These are phyloP conservation scores for Incumbomyces lentus DNA, from an alignment of 2,329 filamentous ascomycete species.

Conservation along the genomic window DNA sequence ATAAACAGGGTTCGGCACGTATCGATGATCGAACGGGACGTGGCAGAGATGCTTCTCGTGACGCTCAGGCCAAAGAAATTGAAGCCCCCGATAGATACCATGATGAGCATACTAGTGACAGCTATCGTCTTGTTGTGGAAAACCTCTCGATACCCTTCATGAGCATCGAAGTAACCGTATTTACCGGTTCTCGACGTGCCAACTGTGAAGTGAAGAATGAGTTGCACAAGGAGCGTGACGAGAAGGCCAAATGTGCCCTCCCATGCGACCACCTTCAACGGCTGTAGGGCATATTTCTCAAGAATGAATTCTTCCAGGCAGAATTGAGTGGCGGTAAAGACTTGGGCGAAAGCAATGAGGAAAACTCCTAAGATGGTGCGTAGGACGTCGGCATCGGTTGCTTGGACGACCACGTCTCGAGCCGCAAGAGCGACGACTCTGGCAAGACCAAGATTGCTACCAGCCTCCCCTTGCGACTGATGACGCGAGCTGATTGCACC, in stretches of 20 bases:
- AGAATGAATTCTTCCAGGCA: constrained; percentile 92
- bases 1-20: constrained; percentile 97
- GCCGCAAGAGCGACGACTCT: constrained; percentile 23
- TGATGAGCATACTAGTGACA: constrained; percentile 75
- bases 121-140: constrained; percentile 59
- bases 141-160: constrained; percentile 75
- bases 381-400: constrained; percentile 46
- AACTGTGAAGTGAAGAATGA: constrained; percentile 65
- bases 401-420: constrained; percentile 30
- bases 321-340: constrained; percentile 95
- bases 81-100: constrained; percentile 98
- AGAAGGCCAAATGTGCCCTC: constrained; percentile 85
- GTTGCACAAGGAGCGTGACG: constrained; percentile 68
- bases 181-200: constrained; percentile 63
- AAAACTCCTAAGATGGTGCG: constrained; percentile 72
- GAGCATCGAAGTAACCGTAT: constrained; percentile 82
- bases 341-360: constrained; percentile 85
- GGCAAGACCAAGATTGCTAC: constrained; percentile 23
- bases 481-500: constrained; percentile 63
- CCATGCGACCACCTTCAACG: constrained; percentile 88
- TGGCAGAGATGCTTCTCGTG: constrained; percentile 79
- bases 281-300: constrained; percentile 66
- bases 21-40: constrained; percentile 89
- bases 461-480: constrained; percentile 25
- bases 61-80: constrained; percentile 98